Conservation (phyloP, 139 green algal species). For the Yamagishiella unicocca region DNA sequence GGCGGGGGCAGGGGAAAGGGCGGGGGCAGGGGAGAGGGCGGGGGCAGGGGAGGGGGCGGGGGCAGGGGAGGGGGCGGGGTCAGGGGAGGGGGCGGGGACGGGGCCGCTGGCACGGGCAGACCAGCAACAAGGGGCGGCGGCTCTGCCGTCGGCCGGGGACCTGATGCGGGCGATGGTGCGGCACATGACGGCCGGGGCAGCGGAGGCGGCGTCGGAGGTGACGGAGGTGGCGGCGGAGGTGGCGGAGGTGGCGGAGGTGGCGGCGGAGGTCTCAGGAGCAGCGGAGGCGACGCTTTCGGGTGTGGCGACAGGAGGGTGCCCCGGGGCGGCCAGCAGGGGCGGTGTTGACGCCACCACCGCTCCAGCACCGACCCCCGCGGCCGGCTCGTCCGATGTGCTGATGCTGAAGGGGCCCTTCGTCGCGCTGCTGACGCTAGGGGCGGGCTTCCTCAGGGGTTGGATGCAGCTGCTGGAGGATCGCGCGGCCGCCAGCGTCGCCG, state of each 20-base stretch:
- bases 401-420: background rate
- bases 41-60: background rate
- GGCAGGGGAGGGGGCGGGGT: background rate
- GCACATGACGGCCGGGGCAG: background rate
- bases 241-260: too few species aligned
- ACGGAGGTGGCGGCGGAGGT: too few species aligned
- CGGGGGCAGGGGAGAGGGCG: background rate
- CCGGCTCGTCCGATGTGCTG: background rate
- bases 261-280: background rate
- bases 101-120: background rate
- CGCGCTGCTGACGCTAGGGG: background rate
- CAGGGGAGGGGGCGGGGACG: too few species aligned
- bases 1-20: too few species aligned
- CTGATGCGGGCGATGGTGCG: background rate
- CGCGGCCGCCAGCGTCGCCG: too few species aligned
- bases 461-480: background rate
- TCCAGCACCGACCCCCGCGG: background rate
- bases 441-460: background rate
- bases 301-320: background rate
- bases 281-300: background rate
- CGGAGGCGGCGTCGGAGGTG: too few species aligned
- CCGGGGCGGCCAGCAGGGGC: background rate
- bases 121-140: too few species aligned
- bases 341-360: background rate
- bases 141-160: background rate